These are phyloP conservation scores for Xerocomus potaroensis DNA, from an alignment of 768 basidiomycete genomes.

Conservation along the genomic window DNA sequence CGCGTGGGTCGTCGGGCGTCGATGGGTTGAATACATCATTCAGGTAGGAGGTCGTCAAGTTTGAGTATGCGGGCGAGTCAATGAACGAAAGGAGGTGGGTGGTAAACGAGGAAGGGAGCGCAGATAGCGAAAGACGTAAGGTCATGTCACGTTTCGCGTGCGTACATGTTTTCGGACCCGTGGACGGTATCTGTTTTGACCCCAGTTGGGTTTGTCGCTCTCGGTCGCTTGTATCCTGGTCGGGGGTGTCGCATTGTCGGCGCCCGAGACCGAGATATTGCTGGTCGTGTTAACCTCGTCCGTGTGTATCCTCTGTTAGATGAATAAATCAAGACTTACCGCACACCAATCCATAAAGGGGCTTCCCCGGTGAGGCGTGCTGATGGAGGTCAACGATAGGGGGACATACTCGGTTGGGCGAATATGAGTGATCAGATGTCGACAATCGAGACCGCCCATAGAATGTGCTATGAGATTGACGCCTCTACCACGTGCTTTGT, in stretches of 20 bases:
- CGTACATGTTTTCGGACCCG: constrained; percentile 2
- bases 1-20: constrained; percentile 72
- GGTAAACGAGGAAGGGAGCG: constrained; percentile 79
- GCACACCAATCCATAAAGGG: constrained; percentile 99
- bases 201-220: neutral
- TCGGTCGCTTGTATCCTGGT: neutral
- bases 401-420: constrained; percentile 81
- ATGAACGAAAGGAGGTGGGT: constrained; percentile 82
- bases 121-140: constrained; percentile 49
- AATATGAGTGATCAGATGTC: constrained; percentile 86
- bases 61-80: constrained; percentile 95
- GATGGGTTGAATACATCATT: constrained; percentile 76
- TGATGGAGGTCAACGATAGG: constrained; percentile 81
- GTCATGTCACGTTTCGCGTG: constrained; percentile 31
- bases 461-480: constrained; percentile 95
- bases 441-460: constrained; percentile 96
- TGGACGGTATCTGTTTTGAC: neutral
- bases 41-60: constrained; percentile 82
- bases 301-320: constrained; percentile 5
- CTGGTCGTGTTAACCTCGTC: constrained; percentile 35
- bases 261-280: constrained; percentile 92
- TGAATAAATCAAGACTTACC: constrained; percentile 39
- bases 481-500: constrained; percentile 65
- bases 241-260: constrained; percentile 28
- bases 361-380: constrained; percentile 92